Evolutionary conservation across 352 stramenopile genomes (phyloP).

Genomic region (Phytophthora cryptogea): DNA sequence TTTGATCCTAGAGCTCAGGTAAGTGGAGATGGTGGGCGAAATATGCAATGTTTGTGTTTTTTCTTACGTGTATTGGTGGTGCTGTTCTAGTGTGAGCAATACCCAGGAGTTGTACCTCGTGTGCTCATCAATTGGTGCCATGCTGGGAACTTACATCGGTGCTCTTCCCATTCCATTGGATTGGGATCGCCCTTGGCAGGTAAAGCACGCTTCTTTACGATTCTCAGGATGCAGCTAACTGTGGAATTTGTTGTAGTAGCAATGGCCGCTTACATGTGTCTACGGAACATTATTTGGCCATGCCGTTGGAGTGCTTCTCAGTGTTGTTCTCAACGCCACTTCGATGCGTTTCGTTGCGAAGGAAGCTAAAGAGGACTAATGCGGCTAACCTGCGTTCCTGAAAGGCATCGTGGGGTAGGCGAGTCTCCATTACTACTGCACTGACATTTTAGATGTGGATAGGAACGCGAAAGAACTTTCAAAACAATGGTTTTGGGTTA

Average conservation of each 20-base stretch:
- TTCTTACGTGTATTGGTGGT: background rate
- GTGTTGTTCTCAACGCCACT: conserved; percentile 18
- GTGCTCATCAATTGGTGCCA: conserved; percentile 57
- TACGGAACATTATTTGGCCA: conserved; percentile 68
- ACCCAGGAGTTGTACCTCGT: conserved; percentile 53
- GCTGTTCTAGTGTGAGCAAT: conserved; percentile 39
- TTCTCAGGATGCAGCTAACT: background rate
- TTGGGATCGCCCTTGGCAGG: conserved; percentile 90
- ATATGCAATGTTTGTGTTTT: background rate
- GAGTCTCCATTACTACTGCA: background rate
- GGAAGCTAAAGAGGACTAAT: conserved; percentile 30
- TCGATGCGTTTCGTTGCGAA: conserved; percentile 19
- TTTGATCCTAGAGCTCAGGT: conserved; percentile 63
- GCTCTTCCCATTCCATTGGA: conserved; percentile 83
- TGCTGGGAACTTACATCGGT: conserved; percentile 72
- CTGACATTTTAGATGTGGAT: conserved; percentile 15
- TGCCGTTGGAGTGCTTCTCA: conserved; percentile 42
- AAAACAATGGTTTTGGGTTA: too few species aligned
- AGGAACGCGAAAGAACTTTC: too few species aligned
- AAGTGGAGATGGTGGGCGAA: background rate
- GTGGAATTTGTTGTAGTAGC: conserved; percentile 36
- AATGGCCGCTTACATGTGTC: conserved; percentile 87
- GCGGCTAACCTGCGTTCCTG: background rate
- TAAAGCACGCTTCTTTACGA: conserved; percentile 18
- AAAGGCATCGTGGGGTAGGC: too few species aligned